These are phyloP conservation scores for Monosporozyma aerobia DNA, from an alignment of 805 yeast species.

Conservation along the genomic window DNA sequence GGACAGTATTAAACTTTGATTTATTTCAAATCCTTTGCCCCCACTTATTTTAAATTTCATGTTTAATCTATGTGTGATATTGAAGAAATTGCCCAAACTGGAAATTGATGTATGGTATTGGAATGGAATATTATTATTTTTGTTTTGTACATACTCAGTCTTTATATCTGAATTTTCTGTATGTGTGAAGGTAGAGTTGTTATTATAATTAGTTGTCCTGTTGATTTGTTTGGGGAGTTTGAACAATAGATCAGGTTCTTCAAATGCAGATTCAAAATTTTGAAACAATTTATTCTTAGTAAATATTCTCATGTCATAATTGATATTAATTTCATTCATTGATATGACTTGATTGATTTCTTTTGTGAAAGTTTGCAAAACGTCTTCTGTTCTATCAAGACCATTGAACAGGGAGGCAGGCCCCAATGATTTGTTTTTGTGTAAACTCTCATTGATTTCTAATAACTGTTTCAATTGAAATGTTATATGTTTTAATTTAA, in stretches of 20 bases:
- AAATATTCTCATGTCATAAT: slow-evolving; percentile 18
- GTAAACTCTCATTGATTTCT: slow-evolving; percentile 35
- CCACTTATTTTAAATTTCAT: slow-evolving; percentile 41
- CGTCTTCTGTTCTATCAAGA: slow-evolving; percentile 35
- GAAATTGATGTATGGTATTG: slow-evolving; percentile 42
- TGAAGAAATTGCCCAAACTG: slow-evolving; percentile 35
- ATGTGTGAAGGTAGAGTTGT: neutral
- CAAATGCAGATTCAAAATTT: slow-evolving; percentile 27
- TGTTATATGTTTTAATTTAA: slow-evolving; percentile 37
- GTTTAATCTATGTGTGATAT: slow-evolving; percentile 42
- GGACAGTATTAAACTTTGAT: slow-evolving; percentile 45
- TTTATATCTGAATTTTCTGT: slow-evolving; percentile 4
- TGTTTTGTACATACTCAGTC: slow-evolving; percentile 26
- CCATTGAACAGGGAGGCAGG: neutral
- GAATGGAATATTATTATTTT: slow-evolving; percentile 26
- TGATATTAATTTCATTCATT: slow-evolving; percentile 21
- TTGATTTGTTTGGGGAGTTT: slow-evolving; percentile 10
- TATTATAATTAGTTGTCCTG: neutral
- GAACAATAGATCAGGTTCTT: slow-evolving; percentile 22
- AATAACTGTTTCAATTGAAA: slow-evolving; percentile 45
- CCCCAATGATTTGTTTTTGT: neutral
- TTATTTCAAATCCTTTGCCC: slow-evolving; percentile 41
- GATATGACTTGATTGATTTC: slow-evolving; percentile 24
- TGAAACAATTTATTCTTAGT: slow-evolving; percentile 24
- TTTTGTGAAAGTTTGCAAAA: slow-evolving; percentile 25